Evolutionary conservation across 148 eudicot genomes (phyloP).

Genomic region (Oxyria digyna): DNA sequence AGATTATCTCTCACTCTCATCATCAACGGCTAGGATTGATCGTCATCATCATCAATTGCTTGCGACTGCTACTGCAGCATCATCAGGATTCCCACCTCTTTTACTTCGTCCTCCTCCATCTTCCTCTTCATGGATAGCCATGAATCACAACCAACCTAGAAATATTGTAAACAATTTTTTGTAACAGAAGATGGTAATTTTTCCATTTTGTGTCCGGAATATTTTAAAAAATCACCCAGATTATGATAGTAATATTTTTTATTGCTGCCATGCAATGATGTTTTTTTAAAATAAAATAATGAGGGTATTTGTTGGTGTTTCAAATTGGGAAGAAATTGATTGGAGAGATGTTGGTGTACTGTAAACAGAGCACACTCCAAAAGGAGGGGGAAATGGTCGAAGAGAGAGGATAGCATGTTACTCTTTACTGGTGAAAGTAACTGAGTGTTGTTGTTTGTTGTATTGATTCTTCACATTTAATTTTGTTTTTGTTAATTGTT

Average conservation of each 20-base stretch:
- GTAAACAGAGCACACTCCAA: background rate
- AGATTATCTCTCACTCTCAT: conserved; percentile 7
- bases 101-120: background rate
- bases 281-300: too few relatives aligned
- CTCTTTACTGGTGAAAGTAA: background rate
- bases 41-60: background rate
- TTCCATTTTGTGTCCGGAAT: background rate
- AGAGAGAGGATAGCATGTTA: too few relatives aligned
- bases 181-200: too few relatives aligned
- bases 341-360: background rate
- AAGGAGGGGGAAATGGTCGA: background rate
- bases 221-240: too few relatives aligned
- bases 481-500: background rate
- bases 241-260: too few relatives aligned
- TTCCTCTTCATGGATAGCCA: background rate
- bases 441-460: background rate
- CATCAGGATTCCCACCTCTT: conserved; percentile 88
- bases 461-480: background rate
- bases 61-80: conserved; percentile 52
- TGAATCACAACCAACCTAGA: background rate
- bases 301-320: background rate
- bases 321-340: background rate
- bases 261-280: too few relatives aligned
- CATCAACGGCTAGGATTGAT: background rate
- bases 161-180: background rate